These are phyloP conservation scores for Pseudogymnoascus sp. DNA, from an alignment of 2,329 filamentous ascomycete species.

Conservation along the genomic window DNA sequence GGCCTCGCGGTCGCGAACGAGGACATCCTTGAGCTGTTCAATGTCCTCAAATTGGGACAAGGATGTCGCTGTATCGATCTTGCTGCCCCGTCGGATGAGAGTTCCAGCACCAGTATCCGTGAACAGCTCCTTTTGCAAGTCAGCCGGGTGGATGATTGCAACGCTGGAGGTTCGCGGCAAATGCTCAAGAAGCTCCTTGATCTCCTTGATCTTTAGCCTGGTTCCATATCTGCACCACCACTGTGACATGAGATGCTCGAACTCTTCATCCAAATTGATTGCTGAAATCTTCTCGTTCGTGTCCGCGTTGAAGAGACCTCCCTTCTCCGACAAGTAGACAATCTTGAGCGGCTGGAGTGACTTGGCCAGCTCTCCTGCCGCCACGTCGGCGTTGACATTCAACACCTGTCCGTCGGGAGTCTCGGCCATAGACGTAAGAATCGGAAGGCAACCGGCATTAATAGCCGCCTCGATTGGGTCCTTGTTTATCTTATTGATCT, in stretches of 20 bases:
- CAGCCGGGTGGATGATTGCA: slow-evolving; percentile 93
- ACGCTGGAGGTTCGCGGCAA: slow-evolving; percentile 89
- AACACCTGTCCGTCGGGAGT: slow-evolving; percentile 83
- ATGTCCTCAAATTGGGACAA: slow-evolving; percentile 69
- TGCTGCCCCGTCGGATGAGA: slow-evolving; percentile 83
- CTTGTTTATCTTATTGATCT: slow-evolving; percentile 89
- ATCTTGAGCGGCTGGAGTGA: slow-evolving; percentile 91
- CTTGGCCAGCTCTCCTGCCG: slow-evolving; percentile 84
- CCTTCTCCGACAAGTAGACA: slow-evolving; percentile 97
- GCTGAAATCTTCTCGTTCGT: slow-evolving; percentile 92
- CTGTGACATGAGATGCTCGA: slow-evolving; percentile 83
- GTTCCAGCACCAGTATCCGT: slow-evolving; percentile 93
- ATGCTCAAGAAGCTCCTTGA: slow-evolving; percentile 83
- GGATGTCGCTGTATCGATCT: slow-evolving; percentile 65
- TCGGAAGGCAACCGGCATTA: slow-evolving; percentile 80
- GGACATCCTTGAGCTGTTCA: slow-evolving; percentile 68
- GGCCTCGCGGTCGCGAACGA: slow-evolving; percentile 73
- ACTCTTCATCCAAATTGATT: slow-evolving; percentile 97
- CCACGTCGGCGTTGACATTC: slow-evolving; percentile 97
- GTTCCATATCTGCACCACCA: slow-evolving; percentile 94
- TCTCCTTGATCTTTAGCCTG: slow-evolving; percentile 93
- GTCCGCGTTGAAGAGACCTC: slow-evolving; percentile 87
- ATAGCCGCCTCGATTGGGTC: slow-evolving; percentile 86
- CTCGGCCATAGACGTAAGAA: slow-evolving; percentile 95
- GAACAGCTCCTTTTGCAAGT: slow-evolving; percentile 93